Evolutionary conservation across 2,329 filamentous ascomycete species (phyloP).

Genomic region (Xylaria hypoxylon): DNA sequence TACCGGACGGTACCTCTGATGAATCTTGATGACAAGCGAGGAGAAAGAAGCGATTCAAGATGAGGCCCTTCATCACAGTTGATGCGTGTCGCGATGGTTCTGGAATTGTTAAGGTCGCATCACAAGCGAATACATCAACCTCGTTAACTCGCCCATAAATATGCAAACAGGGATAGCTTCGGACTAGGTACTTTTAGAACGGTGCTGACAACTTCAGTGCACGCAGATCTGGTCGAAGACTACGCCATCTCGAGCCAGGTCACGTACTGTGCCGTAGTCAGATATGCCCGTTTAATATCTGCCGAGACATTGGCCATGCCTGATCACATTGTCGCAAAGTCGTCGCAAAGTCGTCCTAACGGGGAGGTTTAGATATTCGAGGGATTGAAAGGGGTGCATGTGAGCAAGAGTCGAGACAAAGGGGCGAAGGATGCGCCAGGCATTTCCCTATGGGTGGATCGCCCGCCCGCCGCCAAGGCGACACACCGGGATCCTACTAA

Average conservation of each 20-base stretch:
- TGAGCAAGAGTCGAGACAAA: too few relatives aligned
- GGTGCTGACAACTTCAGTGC: background rate
- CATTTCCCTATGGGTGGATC: background rate
- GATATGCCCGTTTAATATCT: background rate
- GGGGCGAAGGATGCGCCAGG: background rate
- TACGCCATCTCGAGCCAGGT: background rate
- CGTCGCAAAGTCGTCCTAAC: background rate
- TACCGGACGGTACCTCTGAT: background rate
- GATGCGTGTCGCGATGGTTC: background rate
- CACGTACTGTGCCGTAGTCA: background rate
- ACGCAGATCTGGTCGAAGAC: background rate
- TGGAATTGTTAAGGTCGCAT: background rate
- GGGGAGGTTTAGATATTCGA: background rate
- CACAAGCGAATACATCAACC: too few relatives aligned
- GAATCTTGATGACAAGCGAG: background rate
- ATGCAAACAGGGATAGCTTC: background rate
- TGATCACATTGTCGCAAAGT: background rate
- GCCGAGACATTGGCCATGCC: background rate
- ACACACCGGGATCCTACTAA: background rate
- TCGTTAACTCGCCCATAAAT: too few relatives aligned
- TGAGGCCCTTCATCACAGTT: background rate
- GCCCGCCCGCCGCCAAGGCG: background rate
- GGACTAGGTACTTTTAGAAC: too few relatives aligned
- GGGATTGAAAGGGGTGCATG: background rate
- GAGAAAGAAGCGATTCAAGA: background rate